Conservation (phyloP, 441 rosid genomes). For the Aquilaria agallochum region DNA sequence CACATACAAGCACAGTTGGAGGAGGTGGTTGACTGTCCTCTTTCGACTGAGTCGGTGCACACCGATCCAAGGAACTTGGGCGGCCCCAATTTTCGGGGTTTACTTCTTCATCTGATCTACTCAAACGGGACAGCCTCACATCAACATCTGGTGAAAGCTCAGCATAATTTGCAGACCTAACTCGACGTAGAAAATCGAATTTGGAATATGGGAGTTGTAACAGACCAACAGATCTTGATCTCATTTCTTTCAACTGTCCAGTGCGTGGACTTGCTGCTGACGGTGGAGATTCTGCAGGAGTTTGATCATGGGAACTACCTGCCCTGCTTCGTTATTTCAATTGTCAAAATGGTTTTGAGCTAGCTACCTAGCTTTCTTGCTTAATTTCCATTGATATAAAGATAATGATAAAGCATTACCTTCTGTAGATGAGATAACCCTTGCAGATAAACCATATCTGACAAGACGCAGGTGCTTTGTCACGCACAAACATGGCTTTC, state of each 20-base stretch:
- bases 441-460: constrained; percentile 83
- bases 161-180: constrained; percentile 27
- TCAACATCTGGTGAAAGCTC: constrained; percentile 24
- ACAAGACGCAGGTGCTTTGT: constrained; percentile 66
- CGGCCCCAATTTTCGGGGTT: constrained; percentile 40
- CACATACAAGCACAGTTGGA: constrained; percentile 56
- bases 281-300: constrained; percentile 32
- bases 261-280: constrained; percentile 35
- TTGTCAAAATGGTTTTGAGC: background rate
- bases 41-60: constrained; percentile 32
- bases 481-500: constrained; percentile 62
- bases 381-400: no score
- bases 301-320: constrained; percentile 27
- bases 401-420: constrained; percentile 29
- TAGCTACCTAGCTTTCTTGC: no score
- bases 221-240: constrained; percentile 35
- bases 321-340: constrained; percentile 43
- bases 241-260: constrained; percentile 27
- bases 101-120: constrained; percentile 24
- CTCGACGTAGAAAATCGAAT: constrained; percentile 36
- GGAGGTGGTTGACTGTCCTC: constrained; percentile 39
- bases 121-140: constrained; percentile 20
- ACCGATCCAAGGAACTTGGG: constrained; percentile 17
- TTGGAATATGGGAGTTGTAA: constrained; percentile 40
- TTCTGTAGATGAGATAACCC: constrained; percentile 52